Base-by-base conservation (phyloP, 2,329 filamentous ascomycete species). In the Cytospora mali region DNA sequence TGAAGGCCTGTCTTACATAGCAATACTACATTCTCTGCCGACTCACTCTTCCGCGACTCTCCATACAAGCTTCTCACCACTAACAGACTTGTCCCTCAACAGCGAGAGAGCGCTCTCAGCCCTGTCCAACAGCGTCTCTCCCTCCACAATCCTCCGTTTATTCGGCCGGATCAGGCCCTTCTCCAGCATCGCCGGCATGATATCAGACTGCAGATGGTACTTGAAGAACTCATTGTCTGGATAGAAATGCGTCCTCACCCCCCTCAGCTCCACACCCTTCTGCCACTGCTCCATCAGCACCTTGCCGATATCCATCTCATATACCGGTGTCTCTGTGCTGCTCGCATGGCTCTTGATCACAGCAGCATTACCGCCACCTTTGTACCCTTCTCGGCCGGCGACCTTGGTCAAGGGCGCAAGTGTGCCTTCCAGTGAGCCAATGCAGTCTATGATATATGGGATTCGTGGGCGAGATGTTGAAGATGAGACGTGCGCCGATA, bases 361-460 rank as follows among this genome's bases (percentile, higher is more conserved):
- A 0, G 86, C 6, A 89, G 71, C 73, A 89, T 79, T 18, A 88
- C 73, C 0, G 85, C 86, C 0, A 88, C 83, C 27, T 73, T 83
- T 4, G 77, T 73, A 0, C 83, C 83, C 1, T 58, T 70, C 62
- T 77, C 72, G 0, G 82, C 84, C 72, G 0, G 82, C 84, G 27
- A 89, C 74, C 66, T 77, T 77, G 6, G 78, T 76, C 35, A 88
- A 73, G 2, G 80, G 83, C 33, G 68, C 68, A 6, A 87, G 66
- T 6, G 79, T 81, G 0, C 80, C 80, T 2, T 75, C 68, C 39
- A 79, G 71, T 3, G 79, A 81, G 2, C 81, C 81, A 61, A 87
- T 85, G 70, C 84, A 86, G 71, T 87, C 84, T 13, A 87, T 68
- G 18, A 85, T 75, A 51, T 78, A 78, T 2, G 78, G 79, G 10